Evolutionary conservation across 352 stramenopile species (phyloP), one percentile per base, ranked within the genome.

Genomic region (Paralagenidium karlingii): DNA sequence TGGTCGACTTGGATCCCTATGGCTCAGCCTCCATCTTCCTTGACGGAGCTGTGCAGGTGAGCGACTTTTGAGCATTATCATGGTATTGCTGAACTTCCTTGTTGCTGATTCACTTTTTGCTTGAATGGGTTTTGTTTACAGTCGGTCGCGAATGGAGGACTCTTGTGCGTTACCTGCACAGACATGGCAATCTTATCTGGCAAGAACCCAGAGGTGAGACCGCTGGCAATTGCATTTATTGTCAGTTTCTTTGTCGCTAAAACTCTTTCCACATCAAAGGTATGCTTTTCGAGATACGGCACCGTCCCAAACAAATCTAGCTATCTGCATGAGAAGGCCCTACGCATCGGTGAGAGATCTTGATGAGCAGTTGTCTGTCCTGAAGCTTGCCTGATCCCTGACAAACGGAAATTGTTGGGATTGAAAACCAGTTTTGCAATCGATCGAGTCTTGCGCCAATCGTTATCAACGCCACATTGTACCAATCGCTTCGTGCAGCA

Each of bases 1-100:
- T 99, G 26, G 98, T 99, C 59, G 96, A 99, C 56, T 60, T 99
- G 20, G 96, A 99, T 63, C 96, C 96, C 27, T 99, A 99, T 58
- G 96, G 96, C 24, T 96, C 87, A 13, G 93, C 95, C 12, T 96
- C 94, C 18, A 96, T 97, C 24, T 99, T 99, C 63, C 59, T 99
- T 26, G 96, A 99, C 63, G 81, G 81, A 8, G 94, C 96, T 0
- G 85, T 99, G 18, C 95, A 98, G 62, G 59, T 55, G 21, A 12
- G 12, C 34, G 7, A 15, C 7, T 9, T 20, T n/a, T 15, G 15
- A 8, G 16, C 16, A 33, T 13, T 33, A 33, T 16, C n/a, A 25
- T 33, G 12, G 3, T 12, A 45, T 38, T 31, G 16, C 19, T 10
- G 12, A 19, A 13, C 13, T 31, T 22, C 21, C 7, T 34, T 20